phyloP scores from a whole-genome alignment of 2,329 filamentous ascomycete genomes.

The Fusarium sp. region DNA sequence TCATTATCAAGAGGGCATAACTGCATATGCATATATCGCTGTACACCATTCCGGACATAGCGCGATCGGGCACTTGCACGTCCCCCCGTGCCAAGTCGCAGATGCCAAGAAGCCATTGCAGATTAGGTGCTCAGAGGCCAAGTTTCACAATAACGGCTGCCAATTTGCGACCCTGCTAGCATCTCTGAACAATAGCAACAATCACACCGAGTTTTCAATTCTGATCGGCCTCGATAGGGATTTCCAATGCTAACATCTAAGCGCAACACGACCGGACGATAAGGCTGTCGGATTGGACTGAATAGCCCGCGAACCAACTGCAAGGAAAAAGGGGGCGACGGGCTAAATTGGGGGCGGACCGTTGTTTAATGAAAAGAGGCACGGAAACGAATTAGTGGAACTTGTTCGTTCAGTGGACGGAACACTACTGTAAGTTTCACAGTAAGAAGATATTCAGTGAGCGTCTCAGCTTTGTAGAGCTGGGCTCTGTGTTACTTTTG shows the following conservation, averaged over 20 bases:
- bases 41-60: not conserved
- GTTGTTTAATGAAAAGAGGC: conserved; percentile 27
- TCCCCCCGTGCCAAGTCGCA: conserved; percentile 10
- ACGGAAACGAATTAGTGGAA: conserved; percentile 10
- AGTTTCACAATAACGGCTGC: conserved; percentile 29
- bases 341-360: conserved; percentile 22
- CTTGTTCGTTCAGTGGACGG: not conserved
- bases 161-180: conserved; percentile 10
- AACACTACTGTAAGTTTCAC: not conserved
- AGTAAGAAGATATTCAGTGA: not conserved
- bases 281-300: not conserved
- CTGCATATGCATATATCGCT: not conserved
- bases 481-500: not conserved
- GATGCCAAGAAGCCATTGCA: conserved; percentile 16
- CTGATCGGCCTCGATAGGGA: not conserved
- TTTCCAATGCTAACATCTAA: not conserved
- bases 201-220: conserved; percentile 22
- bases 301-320: not conserved
- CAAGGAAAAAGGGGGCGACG: conserved; percentile 18
- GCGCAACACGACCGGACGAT: not conserved
- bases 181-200: not conserved
- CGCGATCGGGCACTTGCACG: conserved; percentile 8
- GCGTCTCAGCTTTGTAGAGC: not conserved
- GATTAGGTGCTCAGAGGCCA: conserved; percentile 12
- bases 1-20: not conserved